phyloP scores from a whole-genome alignment of 2,329 filamentous ascomycete genomes.

The Colletotrichum lupini region DNA sequence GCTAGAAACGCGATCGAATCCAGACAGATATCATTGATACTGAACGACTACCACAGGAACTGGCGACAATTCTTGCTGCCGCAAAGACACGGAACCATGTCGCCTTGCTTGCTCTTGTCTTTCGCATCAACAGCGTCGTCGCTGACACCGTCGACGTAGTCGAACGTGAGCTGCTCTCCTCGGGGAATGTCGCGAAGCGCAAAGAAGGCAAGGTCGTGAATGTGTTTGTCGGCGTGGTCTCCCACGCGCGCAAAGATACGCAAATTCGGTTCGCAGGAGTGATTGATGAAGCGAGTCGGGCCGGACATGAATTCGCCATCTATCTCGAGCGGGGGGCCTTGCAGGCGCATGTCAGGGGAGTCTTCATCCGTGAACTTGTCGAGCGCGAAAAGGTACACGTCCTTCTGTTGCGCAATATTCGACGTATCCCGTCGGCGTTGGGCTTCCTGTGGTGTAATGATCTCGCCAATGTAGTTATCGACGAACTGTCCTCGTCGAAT shows the following conservation, averaged over 20 bases:
- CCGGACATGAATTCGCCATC: conserved; percentile 83
- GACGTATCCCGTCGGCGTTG: conserved; percentile 69
- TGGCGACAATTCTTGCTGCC: conserved; percentile 74
- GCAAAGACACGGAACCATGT: conserved; percentile 72
- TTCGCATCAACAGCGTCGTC: conserved; percentile 60
- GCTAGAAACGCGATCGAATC: too few species aligned
- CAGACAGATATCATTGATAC: too few species aligned
- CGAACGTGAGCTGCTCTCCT: conserved; percentile 80
- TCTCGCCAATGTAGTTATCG: conserved; percentile 81
- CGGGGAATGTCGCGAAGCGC: conserved; percentile 73
- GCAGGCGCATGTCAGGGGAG: conserved; percentile 66
- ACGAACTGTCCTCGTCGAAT: conserved; percentile 81
- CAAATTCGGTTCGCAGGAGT: conserved; percentile 83
- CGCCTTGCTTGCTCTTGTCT: conserved; percentile 57
- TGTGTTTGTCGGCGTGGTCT: conserved; percentile 77
- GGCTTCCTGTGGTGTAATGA: conserved; percentile 74
- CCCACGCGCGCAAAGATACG: conserved; percentile 83
- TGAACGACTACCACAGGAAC: conserved; percentile 68
- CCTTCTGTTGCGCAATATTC: conserved; percentile 70
- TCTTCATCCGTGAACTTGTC: conserved; percentile 79
- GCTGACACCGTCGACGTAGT: conserved; percentile 77
- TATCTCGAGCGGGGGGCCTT: conserved; percentile 67
- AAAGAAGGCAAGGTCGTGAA: conserved; percentile 84
- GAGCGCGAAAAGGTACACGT: conserved; percentile 82
- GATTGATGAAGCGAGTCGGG: conserved; percentile 85